Conservation (phyloP, 2,329 filamentous ascomycete genomes). For the Paecilomyces variotii region DNA sequence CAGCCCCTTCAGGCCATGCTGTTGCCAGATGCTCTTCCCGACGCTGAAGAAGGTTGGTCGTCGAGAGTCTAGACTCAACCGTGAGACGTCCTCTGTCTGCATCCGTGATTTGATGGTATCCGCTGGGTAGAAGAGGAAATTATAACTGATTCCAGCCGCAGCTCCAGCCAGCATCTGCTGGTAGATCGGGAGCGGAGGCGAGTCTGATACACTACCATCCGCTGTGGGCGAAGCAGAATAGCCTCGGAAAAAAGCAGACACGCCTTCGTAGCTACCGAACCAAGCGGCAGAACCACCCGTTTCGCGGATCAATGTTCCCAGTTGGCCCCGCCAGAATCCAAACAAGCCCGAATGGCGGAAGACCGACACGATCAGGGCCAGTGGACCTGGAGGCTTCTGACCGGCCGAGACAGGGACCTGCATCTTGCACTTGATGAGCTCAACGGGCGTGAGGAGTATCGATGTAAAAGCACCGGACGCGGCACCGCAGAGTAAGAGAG, state of each 20-base stretch:
- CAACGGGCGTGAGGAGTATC: conserved; percentile 84
- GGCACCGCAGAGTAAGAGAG: conserved; percentile 72
- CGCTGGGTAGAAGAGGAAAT: conserved; percentile 94
- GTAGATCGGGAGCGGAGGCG: conserved; percentile 62
- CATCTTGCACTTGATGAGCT: conserved; percentile 97
- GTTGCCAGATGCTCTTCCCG: conserved; percentile 64
- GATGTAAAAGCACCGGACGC: conserved; percentile 84
- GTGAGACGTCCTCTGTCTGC: conserved; percentile 69
- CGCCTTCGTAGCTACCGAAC: conserved; percentile 87
- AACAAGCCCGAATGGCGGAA: conserved; percentile 72
- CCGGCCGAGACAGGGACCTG: conserved; percentile 57
- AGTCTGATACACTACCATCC: conserved; percentile 9
- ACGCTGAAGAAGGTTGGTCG: conserved; percentile 66
- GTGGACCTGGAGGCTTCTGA: conserved; percentile 50
- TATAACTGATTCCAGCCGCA: conserved; percentile 84
- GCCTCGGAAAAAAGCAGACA: conserved; percentile 61
- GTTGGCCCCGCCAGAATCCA: conserved; percentile 92
- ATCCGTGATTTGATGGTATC: conserved; percentile 97
- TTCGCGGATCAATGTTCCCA: conserved; percentile 88
- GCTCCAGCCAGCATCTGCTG: conserved; percentile 86
- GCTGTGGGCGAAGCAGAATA: conserved; percentile 35
- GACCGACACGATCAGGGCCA: conserved; percentile 67
- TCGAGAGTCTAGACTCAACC: conserved; percentile 34
- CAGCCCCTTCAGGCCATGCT: conserved; percentile 73
- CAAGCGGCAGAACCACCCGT: conserved; percentile 88